Evolutionary conservation across 2,329 filamentous ascomycete species (phyloP), one percentile per base, ranked within the genome.

Genomic region (Pyricularia pennisetigena): DNA sequence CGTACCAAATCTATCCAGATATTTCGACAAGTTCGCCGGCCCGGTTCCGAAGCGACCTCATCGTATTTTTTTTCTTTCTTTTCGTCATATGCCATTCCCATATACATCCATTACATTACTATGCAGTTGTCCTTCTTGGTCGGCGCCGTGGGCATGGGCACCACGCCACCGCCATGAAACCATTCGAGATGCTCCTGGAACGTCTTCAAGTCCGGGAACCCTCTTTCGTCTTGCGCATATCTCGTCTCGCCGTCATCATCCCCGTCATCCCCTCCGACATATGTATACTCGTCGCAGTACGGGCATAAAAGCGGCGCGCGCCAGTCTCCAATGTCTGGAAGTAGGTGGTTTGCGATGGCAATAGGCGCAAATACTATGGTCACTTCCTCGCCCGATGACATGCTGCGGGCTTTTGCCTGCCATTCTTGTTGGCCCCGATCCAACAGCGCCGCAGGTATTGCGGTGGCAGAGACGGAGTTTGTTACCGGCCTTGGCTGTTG

Each of bases 111-210:
- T 67, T 32, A 73, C 72, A 73, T 73, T 0, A 73, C 41, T 63
- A 69, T 71, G 71, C 85, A 87, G 41, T 74, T 82, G 28, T 76
- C 74, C 57, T 75, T 72, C 62, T 72, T 71, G 35, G 75, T 72
- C 2, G 78, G 75, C 49, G 79, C 65, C 35, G 75, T 75, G 59
- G 77, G 76, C 69, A 81, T 71, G 2, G 80, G 79, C 68, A 79
- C 74, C 49, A 78, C 75, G 10, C 79, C 72, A 1, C 79, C 76
- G 7, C 79, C 80, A 71, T 88, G 86, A 70, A 81, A 78, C 86
- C 86, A 88, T 71, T 83, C 83, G 30, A 88, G 77, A 71, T 88
- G 86, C 69, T 82, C 81, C 74, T 82, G 82, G 54, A 87, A 82
- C 20, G 78, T 78, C 20, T 74, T 76, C 63, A 88, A 74, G 70